Percentiles rank a stretch among this genome's conserved stretches.
Conservation (phyloP, 345 rosid species). For the Eucalyptus pumila region DNA sequence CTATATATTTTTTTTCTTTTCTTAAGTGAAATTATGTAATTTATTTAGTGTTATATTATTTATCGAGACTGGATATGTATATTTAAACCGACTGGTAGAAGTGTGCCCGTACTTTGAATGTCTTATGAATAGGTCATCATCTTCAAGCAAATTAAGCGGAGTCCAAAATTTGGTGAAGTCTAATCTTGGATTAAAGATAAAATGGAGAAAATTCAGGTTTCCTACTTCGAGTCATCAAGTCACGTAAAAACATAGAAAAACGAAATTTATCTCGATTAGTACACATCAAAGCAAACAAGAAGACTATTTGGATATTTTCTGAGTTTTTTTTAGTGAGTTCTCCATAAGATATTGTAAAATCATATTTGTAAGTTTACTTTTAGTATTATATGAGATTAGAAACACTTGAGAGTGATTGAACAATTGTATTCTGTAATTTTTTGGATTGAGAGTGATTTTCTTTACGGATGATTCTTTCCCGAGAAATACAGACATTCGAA, state of each 20-base stretch:
- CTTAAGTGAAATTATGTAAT: no score
- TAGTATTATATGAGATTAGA: not conserved
- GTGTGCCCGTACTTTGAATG: not conserved
- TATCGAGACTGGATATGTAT: not conserved
- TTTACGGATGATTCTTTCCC: not conserved
- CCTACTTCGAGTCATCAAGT: not conserved
- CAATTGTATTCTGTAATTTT: not conserved
- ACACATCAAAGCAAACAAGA: not conserved
- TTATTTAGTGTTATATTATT: not conserved
- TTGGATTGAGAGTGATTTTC: not conserved
- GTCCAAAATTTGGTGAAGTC: not conserved
- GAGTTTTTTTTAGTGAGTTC: not conserved
- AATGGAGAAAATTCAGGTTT: not conserved
- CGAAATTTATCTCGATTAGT: not conserved
- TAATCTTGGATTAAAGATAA: not conserved
- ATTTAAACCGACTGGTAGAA: not conserved
- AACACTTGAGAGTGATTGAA: not conserved
- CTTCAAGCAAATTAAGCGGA: not conserved
- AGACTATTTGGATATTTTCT: not conserved
- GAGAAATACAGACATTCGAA: accelerated
- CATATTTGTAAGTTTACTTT: not conserved
- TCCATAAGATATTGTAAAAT: not conserved
- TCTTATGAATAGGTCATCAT: not conserved
- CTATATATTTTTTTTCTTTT: no score
- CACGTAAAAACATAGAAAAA: not conserved